Evolutionary conservation across 495 filamentous ascomycete species (phyloP), one percentile per base, ranked within the genome.

Genomic region (Astrothelium macrocarpum): DNA sequence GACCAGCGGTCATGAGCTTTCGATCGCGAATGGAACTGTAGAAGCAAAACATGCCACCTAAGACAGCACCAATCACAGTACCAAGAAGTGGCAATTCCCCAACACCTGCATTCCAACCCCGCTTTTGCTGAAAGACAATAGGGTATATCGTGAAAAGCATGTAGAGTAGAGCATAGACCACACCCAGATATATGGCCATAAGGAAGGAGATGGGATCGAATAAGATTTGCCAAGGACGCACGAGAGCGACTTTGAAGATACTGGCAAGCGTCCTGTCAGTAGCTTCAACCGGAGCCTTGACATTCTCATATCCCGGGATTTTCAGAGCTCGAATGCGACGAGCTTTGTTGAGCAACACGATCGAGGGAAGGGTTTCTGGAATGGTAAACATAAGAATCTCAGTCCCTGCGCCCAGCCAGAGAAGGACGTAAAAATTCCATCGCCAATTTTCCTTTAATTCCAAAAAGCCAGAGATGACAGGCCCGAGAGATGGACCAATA

Each of bases 131-230:
- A 67, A 84, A 85, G 59, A 82, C 81, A 64, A 83, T 80, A 16
- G 82, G 82, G 49, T 82, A 80, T 20, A 77, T 77, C 43, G 75
- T 77, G 39, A 84, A 79, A 63, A 83, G 77, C 81, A 85, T 83
- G 70, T 86, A 86, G 12, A 86, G 73, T 60, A 86, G 74, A 5
- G 71, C 75, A 66, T 84, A 84, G 3, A 83, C 78, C 16, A 82
- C 69, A 1, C 77, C 76, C 64, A 82, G 68, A 64, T 84, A 84
- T 34, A 83, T 73, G 4, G 79, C 78, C 58, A 76, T 70, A 32
- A 81, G 68, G 62, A 81, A 71, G 2, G 72, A 77, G 34, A 72
- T 72, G n/a, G 70, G 64, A 64, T 82, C 80, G 61, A 77, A 71
- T 3, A 77, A 68, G 61, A 78, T 73, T 20, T 69, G 72, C 73